Percentiles rank a stretch among this genome's conserved stretches.
These are phyloP conservation scores for Brassica juncea DNA, from an alignment of 345 rosid genomes.

Conservation along the genomic window DNA sequence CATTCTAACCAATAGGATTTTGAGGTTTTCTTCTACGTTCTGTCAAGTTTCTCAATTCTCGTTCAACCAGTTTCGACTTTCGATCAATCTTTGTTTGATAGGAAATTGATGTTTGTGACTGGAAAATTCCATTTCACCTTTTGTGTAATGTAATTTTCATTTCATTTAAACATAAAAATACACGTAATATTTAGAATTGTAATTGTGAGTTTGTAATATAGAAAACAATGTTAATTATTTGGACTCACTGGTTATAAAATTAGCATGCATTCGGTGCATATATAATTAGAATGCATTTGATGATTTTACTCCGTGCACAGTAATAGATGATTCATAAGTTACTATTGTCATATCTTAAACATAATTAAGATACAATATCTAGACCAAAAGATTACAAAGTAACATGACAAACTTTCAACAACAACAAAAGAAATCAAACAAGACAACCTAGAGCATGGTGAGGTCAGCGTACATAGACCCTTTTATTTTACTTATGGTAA, in stretches of 20 bases:
- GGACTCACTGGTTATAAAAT: not conserved
- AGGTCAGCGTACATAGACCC: not conserved
- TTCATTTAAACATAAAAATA: not conserved
- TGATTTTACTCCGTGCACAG: not conserved
- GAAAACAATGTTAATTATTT: not conserved
- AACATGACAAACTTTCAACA: conserved; percentile 5
- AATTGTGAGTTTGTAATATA: not conserved
- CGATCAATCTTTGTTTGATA: not conserved
- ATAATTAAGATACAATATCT: not conserved
- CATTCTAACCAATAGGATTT: not conserved
- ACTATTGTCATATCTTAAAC: not conserved
- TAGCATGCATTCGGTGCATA: not conserved
- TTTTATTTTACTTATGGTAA: conserved; percentile 18
- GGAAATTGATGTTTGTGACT: not conserved
- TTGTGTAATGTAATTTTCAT: not conserved
- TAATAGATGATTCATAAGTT: not conserved
- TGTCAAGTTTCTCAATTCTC: not conserved
- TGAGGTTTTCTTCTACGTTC: not conserved
- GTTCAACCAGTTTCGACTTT: not conserved
- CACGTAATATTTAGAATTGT: not conserved
- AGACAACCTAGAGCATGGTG: conserved; percentile 1
- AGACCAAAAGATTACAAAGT: conserved; percentile 16
- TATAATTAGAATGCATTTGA: not conserved
- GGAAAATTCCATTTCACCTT: not conserved
- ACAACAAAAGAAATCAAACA: not conserved